phyloP scores from a whole-genome alignment of 306 rosid genomes.

The Leucaena leucocephala region DNA sequence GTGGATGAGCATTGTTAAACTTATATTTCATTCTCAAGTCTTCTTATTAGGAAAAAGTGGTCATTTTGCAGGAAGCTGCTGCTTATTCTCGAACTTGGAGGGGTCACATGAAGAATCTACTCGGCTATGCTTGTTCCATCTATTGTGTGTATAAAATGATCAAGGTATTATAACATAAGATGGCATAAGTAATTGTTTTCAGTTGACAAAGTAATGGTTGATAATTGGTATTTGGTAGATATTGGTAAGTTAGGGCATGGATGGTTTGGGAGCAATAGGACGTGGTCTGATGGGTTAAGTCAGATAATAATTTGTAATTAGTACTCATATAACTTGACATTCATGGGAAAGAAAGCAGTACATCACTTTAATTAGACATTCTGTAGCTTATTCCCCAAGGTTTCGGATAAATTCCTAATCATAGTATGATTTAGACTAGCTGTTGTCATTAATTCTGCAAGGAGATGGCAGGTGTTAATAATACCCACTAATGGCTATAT shows the following conservation, averaged over 20 bases:
- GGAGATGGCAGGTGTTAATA: background rate
- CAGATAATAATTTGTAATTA: slow-evolving; percentile 10
- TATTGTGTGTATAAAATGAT: slow-evolving; percentile 98
- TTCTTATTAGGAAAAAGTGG: slow-evolving; percentile 30
- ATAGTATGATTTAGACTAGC: background rate
- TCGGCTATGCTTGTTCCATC: slow-evolving; percentile 95
- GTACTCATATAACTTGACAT: background rate
- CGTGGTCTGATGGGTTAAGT: slow-evolving; percentile 10
- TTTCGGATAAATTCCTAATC: background rate
- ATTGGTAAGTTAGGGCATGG: slow-evolving; percentile 5
- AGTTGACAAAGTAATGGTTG: slow-evolving; percentile 14
- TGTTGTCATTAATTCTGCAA: background rate
- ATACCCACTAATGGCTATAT: background rate
- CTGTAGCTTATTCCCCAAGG: background rate
- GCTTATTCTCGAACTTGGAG: slow-evolving; percentile 97
- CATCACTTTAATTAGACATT: background rate
- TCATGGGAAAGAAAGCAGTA: slow-evolving; percentile 9
- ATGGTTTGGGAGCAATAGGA: slow-evolving; percentile 24
- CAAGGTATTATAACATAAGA: slow-evolving; percentile 59
- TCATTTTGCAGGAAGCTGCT: slow-evolving; percentile 88
- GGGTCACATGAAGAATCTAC: slow-evolving; percentile 97
- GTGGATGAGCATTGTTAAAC: slow-evolving; percentile 13
- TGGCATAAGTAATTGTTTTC: slow-evolving; percentile 15
- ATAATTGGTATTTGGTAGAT: slow-evolving; percentile 24
- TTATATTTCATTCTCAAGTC: slow-evolving; percentile 8